These are phyloP conservation scores for Metarhizium anisopliae DNA, from an alignment of 2,329 filamentous ascomycete species.

Conservation along the genomic window DNA sequence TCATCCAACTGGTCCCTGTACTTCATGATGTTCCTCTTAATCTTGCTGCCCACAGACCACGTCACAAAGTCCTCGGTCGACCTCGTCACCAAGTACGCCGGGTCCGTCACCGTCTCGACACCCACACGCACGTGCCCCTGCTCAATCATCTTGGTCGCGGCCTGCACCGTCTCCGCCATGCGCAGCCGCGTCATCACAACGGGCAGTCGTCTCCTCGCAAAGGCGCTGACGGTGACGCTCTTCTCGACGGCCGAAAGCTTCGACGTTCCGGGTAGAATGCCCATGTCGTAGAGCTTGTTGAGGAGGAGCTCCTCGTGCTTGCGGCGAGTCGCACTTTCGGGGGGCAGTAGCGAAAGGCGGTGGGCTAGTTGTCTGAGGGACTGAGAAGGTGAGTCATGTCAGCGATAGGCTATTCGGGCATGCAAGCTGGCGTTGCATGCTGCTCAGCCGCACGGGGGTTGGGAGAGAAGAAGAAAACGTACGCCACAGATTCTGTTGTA, in stretches of 20 bases:
- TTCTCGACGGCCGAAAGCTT: slow-evolving; percentile 81
- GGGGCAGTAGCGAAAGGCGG: slow-evolving; percentile 73
- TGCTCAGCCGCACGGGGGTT: slow-evolving; percentile 6
- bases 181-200: slow-evolving; percentile 84
- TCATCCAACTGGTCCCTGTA: slow-evolving; percentile 94
- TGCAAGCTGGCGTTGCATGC: background rate
- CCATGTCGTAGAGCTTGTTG: slow-evolving; percentile 90
- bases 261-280: slow-evolving; percentile 65
- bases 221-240: slow-evolving; percentile 78
- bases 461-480: slow-evolving; percentile 19
- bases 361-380: slow-evolving; percentile 87
- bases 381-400: slow-evolving; percentile 29
- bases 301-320: slow-evolving; percentile 83
- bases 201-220: slow-evolving; percentile 73
- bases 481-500: slow-evolving; percentile 61
- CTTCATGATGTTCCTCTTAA: slow-evolving; percentile 91
- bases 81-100: slow-evolving; percentile 79
- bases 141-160: slow-evolving; percentile 80
- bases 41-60: slow-evolving; percentile 93
- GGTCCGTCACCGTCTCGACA: slow-evolving; percentile 81
- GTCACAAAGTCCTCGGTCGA: slow-evolving; percentile 95
- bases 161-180: slow-evolving; percentile 87
- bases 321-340: slow-evolving; percentile 64
- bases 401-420: background rate
- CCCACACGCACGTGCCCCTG: slow-evolving; percentile 90